Percentiles rank a stretch among this genome's conserved stretches.
These are phyloP conservation scores for Aspergillus hancockii DNA, from an alignment of 495 filamentous ascomycete genomes.

Conservation along the genomic window DNA sequence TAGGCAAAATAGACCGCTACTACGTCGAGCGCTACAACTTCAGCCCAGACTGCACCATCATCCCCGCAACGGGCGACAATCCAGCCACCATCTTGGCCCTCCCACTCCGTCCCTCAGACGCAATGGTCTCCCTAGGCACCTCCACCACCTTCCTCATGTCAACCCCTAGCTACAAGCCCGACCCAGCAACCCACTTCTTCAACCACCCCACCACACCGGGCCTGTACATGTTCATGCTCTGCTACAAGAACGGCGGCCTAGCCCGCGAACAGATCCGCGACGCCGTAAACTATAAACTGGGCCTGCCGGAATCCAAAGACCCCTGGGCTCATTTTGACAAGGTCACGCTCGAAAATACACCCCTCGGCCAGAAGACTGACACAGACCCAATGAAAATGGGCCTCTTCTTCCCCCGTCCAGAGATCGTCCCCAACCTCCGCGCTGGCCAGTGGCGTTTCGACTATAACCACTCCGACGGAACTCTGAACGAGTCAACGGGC, in stretches of 20 bases:
- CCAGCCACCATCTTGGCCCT: conserved; percentile 91
- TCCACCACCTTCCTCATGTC: conserved; percentile 97
- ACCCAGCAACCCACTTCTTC: conserved; percentile 86
- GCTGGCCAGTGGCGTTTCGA: conserved; percentile 83
- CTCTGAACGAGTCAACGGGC: conserved; percentile 45
- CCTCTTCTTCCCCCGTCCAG: conserved; percentile 89
- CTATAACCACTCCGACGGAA: conserved; percentile 49
- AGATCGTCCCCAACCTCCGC: conserved; percentile 89
- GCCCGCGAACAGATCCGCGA: conserved; percentile 89
- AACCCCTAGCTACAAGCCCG: conserved; percentile 83
- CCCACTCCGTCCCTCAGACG: conserved; percentile 81
- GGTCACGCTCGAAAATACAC: conserved; percentile 60
- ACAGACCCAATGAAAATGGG: conserved; percentile 74
- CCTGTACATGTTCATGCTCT: conserved; percentile 98
- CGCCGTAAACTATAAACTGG: conserved; percentile 52
- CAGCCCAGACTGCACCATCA: conserved; percentile 68
- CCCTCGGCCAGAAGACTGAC: conserved; percentile 58
- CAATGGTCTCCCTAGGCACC: conserved; percentile 91
- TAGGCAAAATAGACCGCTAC: conserved; percentile 74
- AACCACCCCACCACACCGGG: conserved; percentile 82
- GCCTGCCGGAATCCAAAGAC: conserved; percentile 38
- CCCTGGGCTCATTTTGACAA: conserved; percentile 80
- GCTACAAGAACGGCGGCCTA: conserved; percentile 96
- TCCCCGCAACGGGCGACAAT: conserved; percentile 93
- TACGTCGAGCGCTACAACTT: conserved; percentile 80